Base-by-base conservation (phyloP, 2,329 filamentous ascomycete species). In the Aspergillus fijiensis region DNA sequence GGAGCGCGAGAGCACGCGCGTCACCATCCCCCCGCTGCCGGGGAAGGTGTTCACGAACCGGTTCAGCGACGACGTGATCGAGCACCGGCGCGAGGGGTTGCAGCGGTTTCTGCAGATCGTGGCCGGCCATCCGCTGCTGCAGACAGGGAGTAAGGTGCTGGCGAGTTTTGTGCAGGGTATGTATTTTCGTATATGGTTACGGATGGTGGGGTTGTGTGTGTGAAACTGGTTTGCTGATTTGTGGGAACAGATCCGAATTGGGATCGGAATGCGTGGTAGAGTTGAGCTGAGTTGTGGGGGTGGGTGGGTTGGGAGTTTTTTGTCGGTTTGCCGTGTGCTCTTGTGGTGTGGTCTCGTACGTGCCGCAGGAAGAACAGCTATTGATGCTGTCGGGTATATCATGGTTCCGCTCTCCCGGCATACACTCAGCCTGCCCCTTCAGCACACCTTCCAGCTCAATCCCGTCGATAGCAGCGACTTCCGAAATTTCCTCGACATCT, bases 11-110 rank as follows among this genome's bases (percentile, higher is more conserved):
- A 91, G 87, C 70, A 93, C 93, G 60, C 87, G 94, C 66, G 95
- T 99, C 60, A 96, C 92, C 23, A 99, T 99, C 72, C 95, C 95
- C 0, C 94, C 95, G 5, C 81, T 99, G 65, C 95, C 95, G 0
- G 95, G 95, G 55, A 99, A 98, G 80, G 95, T 99, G 58, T 97
- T 98, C 70, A 96, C 94, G 55, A 98, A 98, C 78, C 87, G 95
- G 51, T 99, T 99, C 81, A 96, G 91, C 71, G 95, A 99, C 80
- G 93, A 96, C 75, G 94, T 99, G 71, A 99, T 99, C 75, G 95
- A 98, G 82, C 91, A 96, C 72, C 84, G 95, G 57, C 84, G 94
- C 65, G 91, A 94, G 69, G 95, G 95, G 1, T 81, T 99, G 67
- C 93, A 99, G 81, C 87, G 96, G 74, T 99, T 99, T 75, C 79